A percentile compares a stretch with the other conserved stretches of the same genome.
Conservation (phyloP, 148 eudicot species). For the Fallopia convolvulus region DNA sequence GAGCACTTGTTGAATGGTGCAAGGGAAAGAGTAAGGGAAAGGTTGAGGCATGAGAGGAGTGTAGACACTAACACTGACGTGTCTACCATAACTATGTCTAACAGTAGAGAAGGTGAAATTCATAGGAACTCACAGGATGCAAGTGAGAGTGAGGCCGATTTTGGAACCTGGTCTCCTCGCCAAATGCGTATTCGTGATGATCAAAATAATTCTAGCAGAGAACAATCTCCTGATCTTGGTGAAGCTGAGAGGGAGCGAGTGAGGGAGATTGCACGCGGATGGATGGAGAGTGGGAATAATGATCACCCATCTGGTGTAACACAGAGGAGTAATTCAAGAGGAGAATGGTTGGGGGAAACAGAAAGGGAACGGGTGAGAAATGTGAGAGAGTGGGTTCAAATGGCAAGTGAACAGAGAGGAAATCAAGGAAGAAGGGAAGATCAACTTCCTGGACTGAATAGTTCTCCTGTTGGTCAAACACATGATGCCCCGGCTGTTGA, state of each 20-base stretch:
- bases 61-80: slow-evolving; percentile 53
- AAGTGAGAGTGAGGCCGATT: slow-evolving; percentile 66
- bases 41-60: slow-evolving; percentile 63
- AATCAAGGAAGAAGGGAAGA: slow-evolving; percentile 58
- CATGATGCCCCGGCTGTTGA: slow-evolving; percentile 39
- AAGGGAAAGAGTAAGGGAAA: slow-evolving; percentile 64
- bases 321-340: slow-evolving; percentile 54
- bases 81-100: slow-evolving; percentile 46
- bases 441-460: slow-evolving; percentile 26
- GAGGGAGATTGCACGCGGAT: slow-evolving; percentile 87
- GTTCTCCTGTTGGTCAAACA: slow-evolving; percentile 35
- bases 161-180: slow-evolving; percentile 61
- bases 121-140: slow-evolving; percentile 57
- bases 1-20: slow-evolving; percentile 61
- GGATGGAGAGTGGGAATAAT: slow-evolving; percentile 75
- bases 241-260: slow-evolving; percentile 98
- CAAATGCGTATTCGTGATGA: slow-evolving; percentile 41
- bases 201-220: slow-evolving; percentile 57
- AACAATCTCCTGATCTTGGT: slow-evolving; percentile 91
- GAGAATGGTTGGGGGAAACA: slow-evolving; percentile 94
- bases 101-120: slow-evolving; percentile 41
- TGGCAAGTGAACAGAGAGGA: slow-evolving; percentile 90
- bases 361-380: slow-evolving; percentile 96
- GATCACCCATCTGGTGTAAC: slow-evolving; percentile 57
- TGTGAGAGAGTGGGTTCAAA: slow-evolving; percentile 96